Conservation (phyloP, 352 stramenopile species). For the Phytophthora boehmeriae region DNA sequence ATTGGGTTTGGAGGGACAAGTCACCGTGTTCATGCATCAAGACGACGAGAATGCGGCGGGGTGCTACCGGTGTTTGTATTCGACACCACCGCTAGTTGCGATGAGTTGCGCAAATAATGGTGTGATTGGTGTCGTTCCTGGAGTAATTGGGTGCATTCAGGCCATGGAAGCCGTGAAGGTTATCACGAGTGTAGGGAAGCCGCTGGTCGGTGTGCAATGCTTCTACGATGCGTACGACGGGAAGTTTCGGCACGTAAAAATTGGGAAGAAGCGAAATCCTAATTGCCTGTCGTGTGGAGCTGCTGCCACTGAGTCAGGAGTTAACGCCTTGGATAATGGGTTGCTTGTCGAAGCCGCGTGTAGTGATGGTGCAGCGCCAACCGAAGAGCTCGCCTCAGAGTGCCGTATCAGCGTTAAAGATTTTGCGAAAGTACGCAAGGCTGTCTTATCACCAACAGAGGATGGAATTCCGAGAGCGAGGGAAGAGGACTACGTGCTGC, state of each 20-base stretch:
- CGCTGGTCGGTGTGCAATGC: constrained; percentile 67
- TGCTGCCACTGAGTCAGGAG: background rate
- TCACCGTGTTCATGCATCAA: constrained; percentile 95
- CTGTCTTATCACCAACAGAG: background rate
- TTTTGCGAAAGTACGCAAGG: constrained; percentile 43
- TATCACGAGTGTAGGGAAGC: constrained; percentile 65
- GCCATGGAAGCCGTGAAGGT: constrained; percentile 95
- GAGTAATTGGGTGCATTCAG: constrained; percentile 94
- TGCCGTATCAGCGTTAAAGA: constrained; percentile 44
- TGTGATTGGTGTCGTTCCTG: constrained; percentile 95
- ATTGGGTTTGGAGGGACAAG: constrained; percentile 95
- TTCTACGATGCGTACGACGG: constrained; percentile 84
- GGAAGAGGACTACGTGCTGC: constrained; percentile 40
- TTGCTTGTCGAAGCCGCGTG: constrained; percentile 26
- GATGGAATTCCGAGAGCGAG: background rate
- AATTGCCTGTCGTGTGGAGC: constrained; percentile 48
- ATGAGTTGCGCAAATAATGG: constrained; percentile 96
- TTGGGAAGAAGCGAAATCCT: constrained; percentile 39
- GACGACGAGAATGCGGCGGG: constrained; percentile 34
- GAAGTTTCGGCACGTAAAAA: constrained; percentile 70
- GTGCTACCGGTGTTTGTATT: constrained; percentile 98
- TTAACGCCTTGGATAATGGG: constrained; percentile 1
- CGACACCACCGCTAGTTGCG: constrained; percentile 68
- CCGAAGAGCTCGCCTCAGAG: constrained; percentile 25
- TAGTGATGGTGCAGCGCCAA: background rate